These are phyloP conservation scores for Agrocybe chaxingu DNA, from an alignment of 768 basidiomycete species.

Conservation along the genomic window DNA sequence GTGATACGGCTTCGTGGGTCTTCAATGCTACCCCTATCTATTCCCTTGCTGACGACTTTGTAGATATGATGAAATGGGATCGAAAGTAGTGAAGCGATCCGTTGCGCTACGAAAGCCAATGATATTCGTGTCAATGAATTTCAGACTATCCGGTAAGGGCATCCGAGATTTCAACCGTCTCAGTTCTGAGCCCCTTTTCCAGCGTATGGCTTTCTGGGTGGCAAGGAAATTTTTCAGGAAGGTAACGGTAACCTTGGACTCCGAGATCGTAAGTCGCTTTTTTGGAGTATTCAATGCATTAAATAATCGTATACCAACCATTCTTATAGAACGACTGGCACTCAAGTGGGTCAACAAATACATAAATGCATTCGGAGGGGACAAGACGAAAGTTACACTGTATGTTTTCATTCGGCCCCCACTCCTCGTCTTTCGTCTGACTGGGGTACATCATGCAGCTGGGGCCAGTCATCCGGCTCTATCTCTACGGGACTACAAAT, in stretches of 20 bases:
- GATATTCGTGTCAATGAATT: slow-evolving; percentile 48
- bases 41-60: background rate
- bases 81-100: slow-evolving; percentile 38
- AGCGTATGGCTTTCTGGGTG: slow-evolving; percentile 43
- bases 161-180: background rate
- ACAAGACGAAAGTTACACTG: slow-evolving; percentile 52
- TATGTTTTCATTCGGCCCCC: slow-evolving; percentile 16
- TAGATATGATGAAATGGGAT: slow-evolving; percentile 35
- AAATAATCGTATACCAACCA: background rate
- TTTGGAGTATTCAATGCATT: background rate
- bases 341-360: slow-evolving; percentile 63
- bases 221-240: slow-evolving; percentile 40
- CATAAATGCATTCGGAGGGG: slow-evolving; percentile 58
- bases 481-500: slow-evolving; percentile 50
- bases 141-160: slow-evolving; percentile 17
- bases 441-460: slow-evolving; percentile 24
- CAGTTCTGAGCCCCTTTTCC: background rate
- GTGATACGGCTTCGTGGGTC: slow-evolving; percentile 28
- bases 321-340: slow-evolving; percentile 43
- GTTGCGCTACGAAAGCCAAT: slow-evolving; percentile 39
- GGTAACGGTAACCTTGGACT: slow-evolving; percentile 54
- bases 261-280: slow-evolving; percentile 45
- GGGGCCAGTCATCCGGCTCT: slow-evolving; percentile 59
- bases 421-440: background rate
- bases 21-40: background rate